These are phyloP conservation scores for Ascodesmis nigricans DNA, from an alignment of 495 filamentous ascomycete species.

Conservation along the genomic window DNA sequence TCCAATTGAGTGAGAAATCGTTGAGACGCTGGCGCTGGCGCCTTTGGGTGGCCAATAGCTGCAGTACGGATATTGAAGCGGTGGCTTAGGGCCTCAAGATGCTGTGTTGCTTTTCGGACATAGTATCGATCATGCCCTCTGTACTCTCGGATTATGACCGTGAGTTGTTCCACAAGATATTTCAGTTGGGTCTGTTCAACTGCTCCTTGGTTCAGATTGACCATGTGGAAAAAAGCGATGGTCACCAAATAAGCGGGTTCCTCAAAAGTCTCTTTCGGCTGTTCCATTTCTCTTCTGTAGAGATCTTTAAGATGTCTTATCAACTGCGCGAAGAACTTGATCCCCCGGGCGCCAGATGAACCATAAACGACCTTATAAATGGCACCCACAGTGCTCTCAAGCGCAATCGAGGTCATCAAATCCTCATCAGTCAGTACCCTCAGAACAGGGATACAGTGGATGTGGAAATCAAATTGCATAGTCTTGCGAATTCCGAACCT, in stretches of 20 bases:
- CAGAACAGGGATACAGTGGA: slow-evolving; percentile 29
- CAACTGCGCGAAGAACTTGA: slow-evolving; percentile 25
- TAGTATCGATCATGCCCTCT: slow-evolving; percentile 1
- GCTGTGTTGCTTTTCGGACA: slow-evolving; percentile 6
- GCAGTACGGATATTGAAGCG: no score
- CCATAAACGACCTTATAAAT: slow-evolving; percentile 38
- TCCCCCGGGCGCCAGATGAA: slow-evolving; percentile 26
- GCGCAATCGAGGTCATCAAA: slow-evolving; percentile 30
- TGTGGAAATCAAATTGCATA: no score
- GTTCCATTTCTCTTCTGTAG: background rate
- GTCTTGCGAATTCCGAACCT: no score
- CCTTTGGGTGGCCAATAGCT: no score
- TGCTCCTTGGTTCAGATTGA: slow-evolving; percentile 18
- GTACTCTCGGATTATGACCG: no score
- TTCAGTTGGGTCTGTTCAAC: slow-evolving; percentile 13
- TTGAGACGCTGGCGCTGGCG: slow-evolving; percentile 1
- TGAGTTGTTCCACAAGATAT: slow-evolving; percentile 7
- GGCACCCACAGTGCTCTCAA: slow-evolving; percentile 33
- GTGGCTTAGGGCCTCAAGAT: background rate
- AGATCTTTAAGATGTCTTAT: slow-evolving; percentile 2
- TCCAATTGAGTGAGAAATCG: slow-evolving; percentile 22
- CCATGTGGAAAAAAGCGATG: slow-evolving; percentile 5
- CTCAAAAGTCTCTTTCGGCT: slow-evolving; percentile 10
- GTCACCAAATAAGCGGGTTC: slow-evolving; percentile 7
- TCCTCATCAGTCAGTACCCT: slow-evolving; percentile 30